Conservation (phyloP, 495 filamentous ascomycete species). For the Penicillium goetzii region DNA sequence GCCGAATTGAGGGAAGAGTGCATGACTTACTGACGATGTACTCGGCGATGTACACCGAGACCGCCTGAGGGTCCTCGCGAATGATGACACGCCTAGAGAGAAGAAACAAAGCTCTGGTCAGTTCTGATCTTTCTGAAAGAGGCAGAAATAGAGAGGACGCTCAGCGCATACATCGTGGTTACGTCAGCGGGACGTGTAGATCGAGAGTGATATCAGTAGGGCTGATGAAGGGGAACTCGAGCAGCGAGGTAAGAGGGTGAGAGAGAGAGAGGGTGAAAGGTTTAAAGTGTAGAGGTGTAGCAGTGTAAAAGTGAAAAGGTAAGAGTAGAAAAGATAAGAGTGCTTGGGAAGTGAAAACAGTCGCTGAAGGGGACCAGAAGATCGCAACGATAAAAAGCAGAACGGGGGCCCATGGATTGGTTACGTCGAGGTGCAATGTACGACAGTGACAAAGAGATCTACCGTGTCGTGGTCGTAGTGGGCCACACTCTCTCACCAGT, state of each 20-base stretch:
- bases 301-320: background rate
- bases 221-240: background rate
- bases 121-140: conserved; percentile 2
- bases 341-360: background rate
- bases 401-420: conserved; percentile 16
- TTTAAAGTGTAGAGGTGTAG: conserved; percentile 1
- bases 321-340: conserved; percentile 1
- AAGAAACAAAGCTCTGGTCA: conserved; percentile 21
- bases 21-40: conserved; percentile 74
- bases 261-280: conserved; percentile 4
- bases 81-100: conserved; percentile 80
- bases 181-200: conserved; percentile 26
- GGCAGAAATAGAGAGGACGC: background rate
- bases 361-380: background rate
- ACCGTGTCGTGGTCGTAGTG: conserved; percentile 15
- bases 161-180: conserved; percentile 38
- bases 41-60: conserved; percentile 76
- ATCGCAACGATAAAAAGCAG: conserved; percentile 1
- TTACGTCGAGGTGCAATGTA: conserved; percentile 29
- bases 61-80: conserved; percentile 65
- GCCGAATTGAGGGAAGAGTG: background rate
- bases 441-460: conserved; percentile 29
- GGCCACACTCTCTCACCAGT: background rate
- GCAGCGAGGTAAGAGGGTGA: conserved; percentile 1
- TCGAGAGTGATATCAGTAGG: background rate